Evolutionary conservation across 169 alveolate genomes (phyloP).

Genomic region (Theileria annulata): DNA sequence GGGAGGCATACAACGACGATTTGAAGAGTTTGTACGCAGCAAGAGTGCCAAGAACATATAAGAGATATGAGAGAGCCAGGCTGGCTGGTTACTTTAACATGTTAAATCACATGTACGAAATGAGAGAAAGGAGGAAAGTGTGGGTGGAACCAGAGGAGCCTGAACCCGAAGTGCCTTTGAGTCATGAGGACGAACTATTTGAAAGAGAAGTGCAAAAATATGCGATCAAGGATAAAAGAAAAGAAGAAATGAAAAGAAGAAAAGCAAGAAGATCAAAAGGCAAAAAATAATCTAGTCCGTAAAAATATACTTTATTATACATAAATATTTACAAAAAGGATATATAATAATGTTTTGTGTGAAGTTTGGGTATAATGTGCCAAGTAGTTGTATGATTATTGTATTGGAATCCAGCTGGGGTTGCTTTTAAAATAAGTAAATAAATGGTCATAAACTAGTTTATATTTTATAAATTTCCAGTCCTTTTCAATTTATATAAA

Average conservation of each 20-base stretch:
- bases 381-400: not conserved
- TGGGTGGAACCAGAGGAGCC: slow-evolving; percentile 28
- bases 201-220: not conserved
- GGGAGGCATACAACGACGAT: slow-evolving; percentile 57
- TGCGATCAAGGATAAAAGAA: slow-evolving; percentile 10
- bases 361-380: not conserved
- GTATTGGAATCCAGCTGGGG: slow-evolving; percentile 18
- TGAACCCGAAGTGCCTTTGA: not conserved
- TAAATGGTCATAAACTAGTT: not conserved
- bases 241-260: slow-evolving; percentile 46
- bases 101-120: slow-evolving; percentile 46
- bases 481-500: not conserved
- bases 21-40: slow-evolving; percentile 45
- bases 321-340: not conserved
- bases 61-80: slow-evolving; percentile 55
- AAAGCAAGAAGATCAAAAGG: slow-evolving; percentile 17
- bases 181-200: slow-evolving; percentile 31
- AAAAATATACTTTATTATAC: not conserved
- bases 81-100: slow-evolving; percentile 62
- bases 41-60: slow-evolving; percentile 35
- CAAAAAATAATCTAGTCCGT: not conserved
- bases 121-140: slow-evolving; percentile 23
- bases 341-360: not conserved
- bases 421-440: not conserved
- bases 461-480: not conserved